Evolutionary conservation across 768 basidiomycete genomes (phyloP).

Genomic region (Tylopilus sp.): DNA sequence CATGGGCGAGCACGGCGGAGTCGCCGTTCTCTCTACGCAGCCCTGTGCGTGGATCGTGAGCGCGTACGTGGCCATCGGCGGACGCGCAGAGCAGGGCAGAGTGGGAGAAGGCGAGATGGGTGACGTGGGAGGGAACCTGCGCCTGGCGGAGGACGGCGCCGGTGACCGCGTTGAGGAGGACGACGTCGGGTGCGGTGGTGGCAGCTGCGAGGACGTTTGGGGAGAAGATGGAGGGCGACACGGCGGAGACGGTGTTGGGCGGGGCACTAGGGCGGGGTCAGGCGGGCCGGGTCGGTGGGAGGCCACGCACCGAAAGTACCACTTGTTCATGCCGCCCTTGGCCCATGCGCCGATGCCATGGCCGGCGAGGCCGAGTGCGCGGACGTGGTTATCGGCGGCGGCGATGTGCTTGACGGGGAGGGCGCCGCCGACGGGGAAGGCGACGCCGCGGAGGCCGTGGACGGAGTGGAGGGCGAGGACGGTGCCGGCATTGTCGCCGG

Average conservation of each 20-base stretch:
- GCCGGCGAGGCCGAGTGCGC: conserved; percentile 56
- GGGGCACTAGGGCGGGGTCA: conserved; percentile 31
- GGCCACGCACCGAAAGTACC: conserved; percentile 63
- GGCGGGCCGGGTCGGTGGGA: background rate
- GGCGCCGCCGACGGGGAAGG: conserved; percentile 68
- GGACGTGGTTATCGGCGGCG: conserved; percentile 76
- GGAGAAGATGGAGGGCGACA: conserved; percentile 47
- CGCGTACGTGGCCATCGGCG: conserved; percentile 68
- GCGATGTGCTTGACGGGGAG: conserved; percentile 70
- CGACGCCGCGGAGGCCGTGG: conserved; percentile 63
- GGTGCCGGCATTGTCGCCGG: conserved; percentile 69
- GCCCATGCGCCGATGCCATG: conserved; percentile 75
- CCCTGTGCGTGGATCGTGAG: conserved; percentile 66
- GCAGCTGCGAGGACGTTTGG: conserved; percentile 60
- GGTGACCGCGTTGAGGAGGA: conserved; percentile 70
- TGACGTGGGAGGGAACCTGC: conserved; percentile 52
- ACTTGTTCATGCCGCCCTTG: conserved; percentile 83
- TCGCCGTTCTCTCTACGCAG: conserved; percentile 48
- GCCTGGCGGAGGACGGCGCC: conserved; percentile 61
- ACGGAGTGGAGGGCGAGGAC: conserved; percentile 66
- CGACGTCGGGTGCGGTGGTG: conserved; percentile 55
- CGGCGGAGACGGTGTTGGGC: conserved; percentile 32
- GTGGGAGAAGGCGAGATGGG: conserved; percentile 64
- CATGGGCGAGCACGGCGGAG: conserved; percentile 70
- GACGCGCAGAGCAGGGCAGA: conserved; percentile 65